Evolutionary conservation across 768 basidiomycete genomes (phyloP).

Genomic region (Infundibulicybe gibba): DNA sequence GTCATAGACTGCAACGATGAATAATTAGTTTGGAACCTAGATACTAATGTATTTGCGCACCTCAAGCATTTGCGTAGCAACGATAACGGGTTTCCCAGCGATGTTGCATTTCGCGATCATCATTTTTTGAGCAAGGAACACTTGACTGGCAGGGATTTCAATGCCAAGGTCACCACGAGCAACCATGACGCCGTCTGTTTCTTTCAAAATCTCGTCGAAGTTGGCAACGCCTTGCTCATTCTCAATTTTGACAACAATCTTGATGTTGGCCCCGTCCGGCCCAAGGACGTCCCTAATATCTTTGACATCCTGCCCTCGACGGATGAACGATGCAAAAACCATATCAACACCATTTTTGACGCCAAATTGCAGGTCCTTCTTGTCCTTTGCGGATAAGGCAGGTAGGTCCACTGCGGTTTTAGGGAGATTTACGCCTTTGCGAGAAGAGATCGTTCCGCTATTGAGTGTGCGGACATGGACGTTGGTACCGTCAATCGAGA

Average conservation of each 20-base stretch:
- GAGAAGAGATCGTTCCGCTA: conserved; percentile 89
- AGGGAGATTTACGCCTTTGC: conserved; percentile 99
- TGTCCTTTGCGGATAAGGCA: conserved; percentile 97
- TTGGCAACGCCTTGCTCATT: conserved; percentile 99
- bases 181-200: conserved; percentile 99
- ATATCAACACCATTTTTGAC: conserved; percentile 98
- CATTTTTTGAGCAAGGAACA: conserved; percentile 99
- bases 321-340: conserved; percentile 99
- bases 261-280: conserved; percentile 92
- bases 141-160: conserved; percentile 98
- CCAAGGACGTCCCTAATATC: conserved; percentile 94
- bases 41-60: conserved; percentile 29
- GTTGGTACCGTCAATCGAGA: conserved; percentile 78
- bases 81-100: conserved; percentile 96
- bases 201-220: conserved; percentile 97
- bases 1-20: conserved; percentile 78
- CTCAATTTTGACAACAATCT: conserved; percentile 99
- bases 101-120: conserved; percentile 99
- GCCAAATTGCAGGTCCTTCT: conserved; percentile 90
- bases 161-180: conserved; percentile 99
- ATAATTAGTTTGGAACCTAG: conserved; percentile 9
- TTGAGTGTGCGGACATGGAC: conserved; percentile 86
- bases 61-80: conserved; percentile 99
- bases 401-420: conserved; percentile 98
- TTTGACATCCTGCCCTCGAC: conserved; percentile 88